Base-by-base conservation (phyloP, 2,329 filamentous ascomycete genomes). In the Calonectria pteridis region DNA sequence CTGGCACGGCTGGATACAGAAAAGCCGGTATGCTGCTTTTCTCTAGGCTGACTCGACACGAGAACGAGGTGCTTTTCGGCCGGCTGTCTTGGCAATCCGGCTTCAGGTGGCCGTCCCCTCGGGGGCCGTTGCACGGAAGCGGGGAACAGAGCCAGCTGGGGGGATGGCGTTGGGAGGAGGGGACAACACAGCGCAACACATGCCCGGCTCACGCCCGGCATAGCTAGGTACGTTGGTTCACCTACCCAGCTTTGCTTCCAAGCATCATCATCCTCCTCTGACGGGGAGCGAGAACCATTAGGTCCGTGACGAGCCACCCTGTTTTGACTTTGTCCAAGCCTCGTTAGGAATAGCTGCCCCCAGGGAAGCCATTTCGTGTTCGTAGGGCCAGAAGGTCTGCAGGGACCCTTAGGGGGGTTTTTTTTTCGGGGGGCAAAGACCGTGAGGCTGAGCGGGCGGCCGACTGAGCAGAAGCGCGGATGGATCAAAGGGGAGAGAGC, bases 401-500 rank as follows among this genome's bases (percentile, higher is more conserved):
- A 65, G 31, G 55, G 37, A 35, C 50, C 69, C 55, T 62, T 49
- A n/a, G n/a, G 35, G 62, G 53, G 31, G 46, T 46, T 67, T 50
- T 72, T 69, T 65, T 59, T 26, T 37, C 23, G n/a, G 55, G 55
- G 55, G 55, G 35, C 26, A 35, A 53, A 37, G 33, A 35, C 53
- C 46, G 58, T 69, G 71, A 68, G 71, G 67, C 59, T 76, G 67
- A 73, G 72, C 77, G 72, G 75, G 77, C 76, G 76, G 77, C 71
- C 71, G 71, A 73, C 71, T 49, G 66, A 69, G 71, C 71, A 73
- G 76, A 69, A 77, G 76, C 77, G 77, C 68, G 71, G 76, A 69
- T 77, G 77, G 69, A 74, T 23, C 51, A 62, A 62, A 63, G 55
- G 55, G 55, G 55, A 62, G 55, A 59, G 69, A 62, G 51, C 51